Conservation (phyloP, 2,329 filamentous ascomycete species). For the Diplodia sapinea region DNA sequence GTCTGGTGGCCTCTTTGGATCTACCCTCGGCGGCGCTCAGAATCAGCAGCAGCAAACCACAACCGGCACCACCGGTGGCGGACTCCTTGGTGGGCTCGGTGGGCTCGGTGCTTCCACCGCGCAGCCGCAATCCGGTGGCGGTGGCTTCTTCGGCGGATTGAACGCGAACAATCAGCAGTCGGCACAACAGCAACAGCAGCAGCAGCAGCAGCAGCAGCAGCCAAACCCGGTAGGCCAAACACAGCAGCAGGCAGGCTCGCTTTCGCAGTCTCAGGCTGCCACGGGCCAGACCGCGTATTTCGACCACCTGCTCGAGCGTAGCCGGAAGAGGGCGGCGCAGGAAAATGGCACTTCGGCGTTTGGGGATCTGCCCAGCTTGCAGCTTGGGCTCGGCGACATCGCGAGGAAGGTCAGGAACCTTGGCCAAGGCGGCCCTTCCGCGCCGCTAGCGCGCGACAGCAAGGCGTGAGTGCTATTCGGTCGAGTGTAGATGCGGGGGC, state of each 20-base stretch:
- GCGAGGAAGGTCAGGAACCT: constrained; percentile 76
- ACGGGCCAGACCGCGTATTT: constrained; percentile 63
- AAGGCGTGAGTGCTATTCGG: constrained; percentile 53
- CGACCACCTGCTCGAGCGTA: constrained; percentile 67
- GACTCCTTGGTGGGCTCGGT: constrained; percentile 31
- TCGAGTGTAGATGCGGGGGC: constrained; percentile 12
- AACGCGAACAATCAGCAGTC: constrained; percentile 46
- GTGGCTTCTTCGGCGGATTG: constrained; percentile 15
- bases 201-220: constrained; percentile 37
- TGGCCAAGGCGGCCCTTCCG: constrained; percentile 71
- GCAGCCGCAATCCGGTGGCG: constrained; percentile 10
- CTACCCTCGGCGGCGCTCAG: constrained; percentile 15
- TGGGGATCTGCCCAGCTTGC: constrained; percentile 84
- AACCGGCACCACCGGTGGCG: constrained; percentile 33
- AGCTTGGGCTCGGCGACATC: constrained; percentile 90
- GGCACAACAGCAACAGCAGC: constrained; percentile 30
- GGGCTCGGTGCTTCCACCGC: constrained; percentile 20
- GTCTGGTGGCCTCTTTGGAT: constrained; percentile 21
- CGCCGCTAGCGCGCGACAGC: constrained; percentile 48
- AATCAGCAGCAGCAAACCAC: constrained; percentile 33
- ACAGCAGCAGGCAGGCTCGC: constrained; percentile 39
- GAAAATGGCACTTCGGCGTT: constrained; percentile 64
- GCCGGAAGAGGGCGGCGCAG: constrained; percentile 71
- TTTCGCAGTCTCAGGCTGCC: constrained; percentile 43
- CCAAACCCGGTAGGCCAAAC: constrained; percentile 39